A percentile compares a stretch with the other conserved stretches of the same genome.
These are phyloP conservation scores for Aspergillus indologenus DNA, from an alignment of 495 filamentous ascomycete species.

Conservation along the genomic window DNA sequence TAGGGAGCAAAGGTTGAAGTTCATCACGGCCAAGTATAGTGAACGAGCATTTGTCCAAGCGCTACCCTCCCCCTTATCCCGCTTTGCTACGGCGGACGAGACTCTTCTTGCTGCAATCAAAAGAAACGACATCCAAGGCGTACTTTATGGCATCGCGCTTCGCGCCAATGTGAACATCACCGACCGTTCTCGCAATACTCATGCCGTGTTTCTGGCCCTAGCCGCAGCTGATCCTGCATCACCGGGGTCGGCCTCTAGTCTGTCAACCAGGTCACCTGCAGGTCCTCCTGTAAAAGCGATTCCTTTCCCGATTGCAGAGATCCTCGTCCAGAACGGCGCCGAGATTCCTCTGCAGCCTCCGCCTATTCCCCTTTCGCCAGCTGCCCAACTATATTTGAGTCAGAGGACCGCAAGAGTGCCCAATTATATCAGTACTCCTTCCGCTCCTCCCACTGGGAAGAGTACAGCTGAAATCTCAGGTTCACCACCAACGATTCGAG, in stretches of 20 bases:
- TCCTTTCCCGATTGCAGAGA: slow-evolving; percentile 83
- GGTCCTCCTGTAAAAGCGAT: slow-evolving; percentile 37
- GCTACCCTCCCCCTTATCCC: slow-evolving; percentile 70
- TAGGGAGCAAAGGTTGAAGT: slow-evolving; percentile 83
- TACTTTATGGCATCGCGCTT: slow-evolving; percentile 86
- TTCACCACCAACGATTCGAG: slow-evolving; percentile 46
- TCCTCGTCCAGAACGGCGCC: slow-evolving; percentile 91
- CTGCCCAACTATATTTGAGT: slow-evolving; percentile 79
- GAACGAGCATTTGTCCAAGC: slow-evolving; percentile 77
- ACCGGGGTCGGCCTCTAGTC: slow-evolving; percentile 49
- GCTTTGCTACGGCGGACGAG: slow-evolving; percentile 80
- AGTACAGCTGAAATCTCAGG: slow-evolving; percentile 38
- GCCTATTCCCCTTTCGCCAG: slow-evolving; percentile 70
- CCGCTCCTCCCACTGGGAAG: slow-evolving; percentile 22
- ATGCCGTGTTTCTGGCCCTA: slow-evolving; percentile 85
- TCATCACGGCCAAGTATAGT: slow-evolving; percentile 94
- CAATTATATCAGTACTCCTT: slow-evolving; percentile 24
- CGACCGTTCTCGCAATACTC: slow-evolving; percentile 84
- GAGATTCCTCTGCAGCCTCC: slow-evolving; percentile 73
- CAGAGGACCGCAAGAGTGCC: slow-evolving; percentile 59
- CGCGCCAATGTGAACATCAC: slow-evolving; percentile 81
- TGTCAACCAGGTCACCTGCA: slow-evolving; percentile 31
- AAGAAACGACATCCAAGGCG: slow-evolving; percentile 86
- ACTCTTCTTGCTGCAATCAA: slow-evolving; percentile 91
- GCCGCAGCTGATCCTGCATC: slow-evolving; percentile 89